Evolutionary conservation across 1,284 basidiomycete species (phyloP).

Genomic region (Tetrapyrgos nigripes): DNA sequence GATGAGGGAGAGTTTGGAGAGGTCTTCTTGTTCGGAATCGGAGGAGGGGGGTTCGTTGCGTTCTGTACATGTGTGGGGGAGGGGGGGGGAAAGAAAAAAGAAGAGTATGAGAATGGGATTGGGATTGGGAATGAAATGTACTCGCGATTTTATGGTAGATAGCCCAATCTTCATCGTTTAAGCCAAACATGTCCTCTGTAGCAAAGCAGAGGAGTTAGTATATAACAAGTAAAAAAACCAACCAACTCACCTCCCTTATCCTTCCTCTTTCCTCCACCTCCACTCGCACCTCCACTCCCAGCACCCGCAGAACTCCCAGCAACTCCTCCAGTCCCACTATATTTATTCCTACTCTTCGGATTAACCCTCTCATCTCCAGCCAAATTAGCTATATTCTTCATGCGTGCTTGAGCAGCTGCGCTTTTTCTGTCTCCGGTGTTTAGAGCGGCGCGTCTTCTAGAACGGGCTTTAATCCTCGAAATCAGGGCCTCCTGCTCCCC

Average conservation of each 20-base stretch:
- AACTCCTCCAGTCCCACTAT: constrained; percentile 3
- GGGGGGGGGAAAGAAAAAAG: neutral
- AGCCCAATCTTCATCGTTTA: constrained; percentile 96
- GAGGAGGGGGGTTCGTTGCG: constrained; percentile 85
- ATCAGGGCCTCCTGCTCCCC: constrained; percentile 85
- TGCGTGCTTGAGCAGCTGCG: constrained; percentile 93
- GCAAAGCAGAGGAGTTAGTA: constrained; percentile 8
- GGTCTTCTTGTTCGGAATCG: constrained; percentile 96
- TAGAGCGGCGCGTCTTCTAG: constrained; percentile 83
- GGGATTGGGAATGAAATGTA: no score
- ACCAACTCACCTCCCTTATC: neutral
- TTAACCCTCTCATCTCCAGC: constrained; percentile 84
- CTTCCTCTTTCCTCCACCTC: constrained; percentile 4
- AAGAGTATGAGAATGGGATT: no score
- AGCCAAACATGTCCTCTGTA: constrained; percentile 93
- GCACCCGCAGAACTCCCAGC: no score
- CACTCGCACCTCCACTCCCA: no score
- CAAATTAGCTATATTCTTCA: constrained; percentile 96
- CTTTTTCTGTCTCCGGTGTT: constrained; percentile 90
- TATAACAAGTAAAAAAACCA: neutral
- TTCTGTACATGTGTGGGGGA: constrained; percentile 54
- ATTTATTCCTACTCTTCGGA: constrained; percentile 69
- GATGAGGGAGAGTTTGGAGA: constrained; percentile 72
- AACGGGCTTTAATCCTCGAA: constrained; percentile 85
- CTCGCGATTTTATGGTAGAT: constrained; percentile 96